Evolutionary conservation across 108 stramenopile genomes (phyloP).

Genomic region (Skeletonema potamos): DNA sequence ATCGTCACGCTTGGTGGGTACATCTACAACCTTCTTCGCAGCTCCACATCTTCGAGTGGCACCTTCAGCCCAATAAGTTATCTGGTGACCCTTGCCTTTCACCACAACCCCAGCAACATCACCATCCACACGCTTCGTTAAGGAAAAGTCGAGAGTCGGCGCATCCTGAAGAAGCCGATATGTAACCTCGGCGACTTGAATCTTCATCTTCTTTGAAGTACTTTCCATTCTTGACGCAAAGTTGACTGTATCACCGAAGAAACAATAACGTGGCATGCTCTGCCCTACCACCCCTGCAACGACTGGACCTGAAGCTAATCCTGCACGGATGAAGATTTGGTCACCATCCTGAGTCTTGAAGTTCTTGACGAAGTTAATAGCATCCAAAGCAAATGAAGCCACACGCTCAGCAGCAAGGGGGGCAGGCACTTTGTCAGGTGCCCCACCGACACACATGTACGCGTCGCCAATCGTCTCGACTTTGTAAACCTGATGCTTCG

Average conservation of each 20-base stretch:
- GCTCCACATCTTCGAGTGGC: no score
- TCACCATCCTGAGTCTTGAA: constrained; percentile 6
- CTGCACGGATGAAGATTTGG: constrained; percentile 14
- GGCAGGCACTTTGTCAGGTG: no score
- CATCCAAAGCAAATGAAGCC: constrained; percentile 37
- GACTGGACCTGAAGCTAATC: constrained; percentile 14
- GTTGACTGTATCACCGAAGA: constrained; percentile 14
- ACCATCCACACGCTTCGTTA: not conserved
- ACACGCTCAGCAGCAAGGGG: no score
- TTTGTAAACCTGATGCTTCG: constrained; percentile 38
- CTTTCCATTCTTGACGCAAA: constrained; percentile 7
- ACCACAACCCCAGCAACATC: not conserved
- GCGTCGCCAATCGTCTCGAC: constrained; percentile 57
- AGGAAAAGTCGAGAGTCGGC: not conserved
- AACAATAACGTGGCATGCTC: constrained; percentile 14
- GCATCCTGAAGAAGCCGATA: constrained; percentile 8
- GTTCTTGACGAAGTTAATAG: constrained; percentile 12
- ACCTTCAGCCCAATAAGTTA: not conserved
- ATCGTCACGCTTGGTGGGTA: no score
- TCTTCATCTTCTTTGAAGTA: constrained; percentile 16
- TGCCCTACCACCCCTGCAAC: constrained; percentile 22
- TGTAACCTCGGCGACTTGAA: constrained; percentile 7
- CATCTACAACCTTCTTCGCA: no score
- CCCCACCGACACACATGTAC: constrained; percentile 47
- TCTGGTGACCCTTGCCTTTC: constrained; percentile 11